A percentile compares a stretch with the other conserved stretches of the same genome.
phyloP scores from a whole-genome alignment of 495 filamentous ascomycete species.

The Aspergillus kassunensis region DNA sequence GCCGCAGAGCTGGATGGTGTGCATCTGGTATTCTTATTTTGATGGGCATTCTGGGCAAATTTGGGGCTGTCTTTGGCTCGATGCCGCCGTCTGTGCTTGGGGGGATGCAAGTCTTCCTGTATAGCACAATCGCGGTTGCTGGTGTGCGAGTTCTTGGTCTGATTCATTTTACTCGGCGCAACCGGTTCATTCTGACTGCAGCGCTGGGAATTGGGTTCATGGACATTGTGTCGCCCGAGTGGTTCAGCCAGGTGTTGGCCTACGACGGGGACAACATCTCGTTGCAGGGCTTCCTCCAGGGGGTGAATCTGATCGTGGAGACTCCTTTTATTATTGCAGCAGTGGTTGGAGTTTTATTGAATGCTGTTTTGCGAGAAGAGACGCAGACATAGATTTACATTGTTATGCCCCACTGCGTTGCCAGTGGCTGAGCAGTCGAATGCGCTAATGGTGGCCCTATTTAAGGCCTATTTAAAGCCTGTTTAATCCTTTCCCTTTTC shows the following conservation, averaged over 20 bases:
- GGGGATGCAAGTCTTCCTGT: constrained; percentile 87
- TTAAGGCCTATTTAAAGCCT: too few species aligned
- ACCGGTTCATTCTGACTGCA: constrained; percentile 77
- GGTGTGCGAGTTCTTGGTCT: constrained; percentile 74
- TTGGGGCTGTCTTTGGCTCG: constrained; percentile 72
- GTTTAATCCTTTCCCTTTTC: too few species aligned
- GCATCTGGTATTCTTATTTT: constrained; percentile 62
- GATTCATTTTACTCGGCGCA: constrained; percentile 71
- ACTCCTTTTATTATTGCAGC: constrained; percentile 61
- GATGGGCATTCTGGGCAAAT: constrained; percentile 82
- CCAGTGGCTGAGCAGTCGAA: too few species aligned
- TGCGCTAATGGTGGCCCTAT: too few species aligned
- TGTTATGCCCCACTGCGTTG: too few species aligned
- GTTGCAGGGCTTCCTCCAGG: constrained; percentile 71
- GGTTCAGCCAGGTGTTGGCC: constrained; percentile 67
- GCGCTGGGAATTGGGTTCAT: constrained; percentile 67
- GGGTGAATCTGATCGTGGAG: constrained; percentile 70
- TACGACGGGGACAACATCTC: constrained; percentile 58
- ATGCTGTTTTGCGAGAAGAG: constrained; percentile 50
- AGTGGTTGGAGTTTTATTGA: constrained; percentile 62
- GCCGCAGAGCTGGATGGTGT: constrained; percentile 45
- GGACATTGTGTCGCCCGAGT: constrained; percentile 70
- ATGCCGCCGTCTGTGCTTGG: constrained; percentile 77
- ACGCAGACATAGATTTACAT: too few species aligned
- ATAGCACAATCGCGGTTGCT: constrained; percentile 71